Evolutionary conservation across 2,329 filamentous ascomycete genomes (phyloP), one percentile per base, ranked within the genome.

Genomic region (Beauveria medogensis): DNA sequence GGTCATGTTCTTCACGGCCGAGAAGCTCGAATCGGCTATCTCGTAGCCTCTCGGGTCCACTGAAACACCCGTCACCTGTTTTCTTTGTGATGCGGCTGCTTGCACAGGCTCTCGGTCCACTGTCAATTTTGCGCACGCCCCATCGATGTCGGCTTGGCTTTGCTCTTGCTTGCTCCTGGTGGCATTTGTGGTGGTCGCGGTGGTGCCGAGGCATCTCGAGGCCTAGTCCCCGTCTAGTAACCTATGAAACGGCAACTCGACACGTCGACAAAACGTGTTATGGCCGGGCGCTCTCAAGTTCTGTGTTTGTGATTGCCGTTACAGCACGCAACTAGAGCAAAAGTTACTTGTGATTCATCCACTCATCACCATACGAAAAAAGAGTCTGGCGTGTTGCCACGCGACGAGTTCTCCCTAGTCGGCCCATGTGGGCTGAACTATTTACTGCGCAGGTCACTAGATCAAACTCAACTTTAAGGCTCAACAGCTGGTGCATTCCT

Each of bases 261-360:
- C 40, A 59, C 57, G 57, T 28, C 48, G 8, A 59, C 56, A 59
- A 59, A 52, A 59, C 56, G 34, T n/a, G 41, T 44, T 28, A 6
- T 24, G 18, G 22, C 34, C 26, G 20, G 20, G 43, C 20, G 28
- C 28, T 48, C 40, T 37, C 55, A 52, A 26, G 16, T 30, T 43
- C 34, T 30, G 30, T 50, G 47, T 40, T 40, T 59, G 48, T 59
- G 57, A 41, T 46, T 53, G 10, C 28, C 3, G 26, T 10, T 9
- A 20, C 54, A 56, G 24, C 54, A 51, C 7, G 47, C 18, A 51
- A 51, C 43, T 46, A 51, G 30, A 34, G 30, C 12, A 34, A 34
- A 34, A 34, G 12, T 34, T 34, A 34, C 30, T 34, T 34, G 30
- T 3, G 30, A 44, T 44, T 10, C 48, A 34, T 53, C 40, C 56